Evolutionary conservation across 2,329 filamentous ascomycete genomes (phyloP).

Genomic region (Ophiostoma perfectum): DNA sequence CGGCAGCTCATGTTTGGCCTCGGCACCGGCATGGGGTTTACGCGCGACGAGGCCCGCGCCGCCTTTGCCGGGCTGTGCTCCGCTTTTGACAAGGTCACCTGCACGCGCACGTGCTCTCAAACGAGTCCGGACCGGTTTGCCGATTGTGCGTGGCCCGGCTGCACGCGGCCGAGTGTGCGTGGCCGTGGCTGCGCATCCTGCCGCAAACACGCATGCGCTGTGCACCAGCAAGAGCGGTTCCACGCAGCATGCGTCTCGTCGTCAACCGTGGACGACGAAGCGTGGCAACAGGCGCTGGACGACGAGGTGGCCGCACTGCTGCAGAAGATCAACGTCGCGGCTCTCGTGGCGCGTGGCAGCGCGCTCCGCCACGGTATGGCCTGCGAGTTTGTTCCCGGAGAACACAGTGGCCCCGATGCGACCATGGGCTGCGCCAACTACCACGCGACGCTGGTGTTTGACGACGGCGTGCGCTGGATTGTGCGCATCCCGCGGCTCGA

Average conservation of each 20-base stretch:
- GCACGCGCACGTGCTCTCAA: too few species aligned
- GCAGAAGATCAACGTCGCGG: background rate
- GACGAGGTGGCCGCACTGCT: constrained; percentile 2
- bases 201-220: background rate
- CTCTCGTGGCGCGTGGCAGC: background rate
- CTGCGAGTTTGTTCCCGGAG: background rate
- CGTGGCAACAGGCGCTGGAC: background rate
- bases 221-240: background rate
- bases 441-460: constrained; percentile 15
- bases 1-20: background rate
- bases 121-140: background rate
- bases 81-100: too few species aligned
- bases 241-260: background rate
- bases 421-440: constrained; percentile 24
- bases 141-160: background rate
- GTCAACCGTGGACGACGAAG: background rate
- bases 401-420: background rate
- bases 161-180: constrained; percentile 2
- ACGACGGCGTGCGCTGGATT: background rate
- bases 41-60: background rate
- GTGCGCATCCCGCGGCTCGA: background rate
- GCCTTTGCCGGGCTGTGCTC: background rate
- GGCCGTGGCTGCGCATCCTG: constrained; percentile 21
- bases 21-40: background rate
- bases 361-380: background rate